These are phyloP conservation scores for Poa pratensis DNA, from an alignment of 176 grass and related monocot species.

Conservation along the genomic window DNA sequence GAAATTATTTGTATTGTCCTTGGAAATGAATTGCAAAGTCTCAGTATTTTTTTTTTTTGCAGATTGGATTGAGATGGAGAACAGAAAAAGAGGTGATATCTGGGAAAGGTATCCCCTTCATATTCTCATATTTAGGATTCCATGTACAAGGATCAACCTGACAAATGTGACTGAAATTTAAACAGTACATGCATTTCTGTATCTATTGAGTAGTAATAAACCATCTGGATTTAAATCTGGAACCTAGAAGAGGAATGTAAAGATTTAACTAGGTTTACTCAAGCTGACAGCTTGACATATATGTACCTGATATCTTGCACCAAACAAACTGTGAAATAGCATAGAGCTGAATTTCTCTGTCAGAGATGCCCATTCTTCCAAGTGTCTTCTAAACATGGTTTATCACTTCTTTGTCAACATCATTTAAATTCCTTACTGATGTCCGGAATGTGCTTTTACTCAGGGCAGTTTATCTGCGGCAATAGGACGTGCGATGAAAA, in stretches of 20 bases:
- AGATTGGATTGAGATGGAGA: slow-evolving; percentile 98
- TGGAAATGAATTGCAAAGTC: slow-evolving; percentile 5
- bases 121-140: not conserved
- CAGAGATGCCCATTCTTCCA: not conserved
- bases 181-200: not conserved
- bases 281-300: not conserved
- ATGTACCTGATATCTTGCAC: not conserved
- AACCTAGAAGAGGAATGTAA: not conserved
- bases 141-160: slow-evolving; percentile 3
- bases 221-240: not conserved
- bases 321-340: not conserved
- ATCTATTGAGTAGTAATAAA: not conserved
- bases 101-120: slow-evolving; percentile 69
- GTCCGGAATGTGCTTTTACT: not conserved
- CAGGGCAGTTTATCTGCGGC: slow-evolving; percentile 97
- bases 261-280: not conserved
- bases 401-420: not conserved
- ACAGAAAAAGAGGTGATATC: slow-evolving; percentile 91
- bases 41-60: slow-evolving; percentile 37
- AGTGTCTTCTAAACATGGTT: not conserved
- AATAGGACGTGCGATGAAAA: slow-evolving; percentile 76
- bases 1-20: slow-evolving; percentile 13
- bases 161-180: not conserved
- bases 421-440: slow-evolving; percentile 5
- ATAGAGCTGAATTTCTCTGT: not conserved